A percentile compares a stretch with the other conserved stretches of the same genome.
Conservation (phyloP, 2,329 filamentous ascomycete genomes). For the Aspergillus sp. region DNA sequence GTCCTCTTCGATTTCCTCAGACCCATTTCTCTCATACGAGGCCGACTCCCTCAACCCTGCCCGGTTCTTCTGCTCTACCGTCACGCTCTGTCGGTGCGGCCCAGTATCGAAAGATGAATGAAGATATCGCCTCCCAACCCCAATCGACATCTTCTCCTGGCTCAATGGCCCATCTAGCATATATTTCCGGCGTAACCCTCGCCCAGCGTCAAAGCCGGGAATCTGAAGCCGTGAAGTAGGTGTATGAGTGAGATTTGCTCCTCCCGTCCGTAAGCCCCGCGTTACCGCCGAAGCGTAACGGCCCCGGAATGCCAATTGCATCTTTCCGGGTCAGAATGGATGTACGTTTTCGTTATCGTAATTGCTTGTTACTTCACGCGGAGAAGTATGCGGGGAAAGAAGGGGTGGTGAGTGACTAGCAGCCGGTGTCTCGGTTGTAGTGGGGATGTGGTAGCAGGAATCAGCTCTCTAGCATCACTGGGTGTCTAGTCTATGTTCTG, state of each 20-base stretch:
- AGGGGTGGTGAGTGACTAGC: not conserved
- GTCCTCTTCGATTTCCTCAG: constrained; percentile 5
- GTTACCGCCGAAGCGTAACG: not conserved
- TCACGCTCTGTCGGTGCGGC: not conserved
- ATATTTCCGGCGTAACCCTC: not conserved
- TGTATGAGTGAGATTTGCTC: not conserved
- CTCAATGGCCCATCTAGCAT: not conserved
- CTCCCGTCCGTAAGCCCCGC: not conserved
- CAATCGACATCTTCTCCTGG: not conserved
- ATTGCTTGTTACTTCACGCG: not conserved
- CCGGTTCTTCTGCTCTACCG: constrained; percentile 36
- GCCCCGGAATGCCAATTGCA: not conserved
- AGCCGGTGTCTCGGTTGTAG: not conserved
- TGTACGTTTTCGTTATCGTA: not conserved
- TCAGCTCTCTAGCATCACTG: not conserved
- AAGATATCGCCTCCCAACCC: not conserved
- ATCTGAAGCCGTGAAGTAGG: not conserved
- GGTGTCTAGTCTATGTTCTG: not conserved
- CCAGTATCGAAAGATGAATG: not conserved
- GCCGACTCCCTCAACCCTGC: constrained; percentile 39
- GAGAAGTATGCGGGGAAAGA: constrained; percentile 1
- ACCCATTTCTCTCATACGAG: not conserved
- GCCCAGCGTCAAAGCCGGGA: not conserved
- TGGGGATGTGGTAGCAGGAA: not conserved
- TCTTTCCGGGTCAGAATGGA: not conserved